Conservation (phyloP, 192 early-diverging fungal genomes). For the Coemansia guatemalensis region DNA sequence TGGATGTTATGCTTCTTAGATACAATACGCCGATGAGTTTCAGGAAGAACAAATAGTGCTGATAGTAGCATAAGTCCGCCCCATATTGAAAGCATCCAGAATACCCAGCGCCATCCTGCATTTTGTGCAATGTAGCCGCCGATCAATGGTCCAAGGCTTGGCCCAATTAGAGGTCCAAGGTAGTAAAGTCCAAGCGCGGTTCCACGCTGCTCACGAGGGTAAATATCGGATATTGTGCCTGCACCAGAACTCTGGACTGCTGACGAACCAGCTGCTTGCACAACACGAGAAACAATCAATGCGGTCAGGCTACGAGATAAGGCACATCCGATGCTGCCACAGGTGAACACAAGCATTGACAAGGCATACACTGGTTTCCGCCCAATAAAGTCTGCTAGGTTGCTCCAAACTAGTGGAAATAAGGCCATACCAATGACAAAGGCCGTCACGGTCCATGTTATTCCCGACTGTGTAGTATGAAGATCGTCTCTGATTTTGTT, state of each 20-base stretch:
- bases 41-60: constrained; percentile 58
- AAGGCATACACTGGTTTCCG: constrained; percentile 46
- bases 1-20: constrained; percentile 27
- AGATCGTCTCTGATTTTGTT: constrained; percentile 43
- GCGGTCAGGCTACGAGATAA: constrained; percentile 33
- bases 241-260: constrained; percentile 54
- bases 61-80: constrained; percentile 52
- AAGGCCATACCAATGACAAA: constrained; percentile 54
- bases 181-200: constrained; percentile 58
- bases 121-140: constrained; percentile 55
- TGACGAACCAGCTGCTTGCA: constrained; percentile 54
- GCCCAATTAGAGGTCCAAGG: constrained; percentile 53
- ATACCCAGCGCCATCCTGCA: constrained; percentile 59
- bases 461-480: constrained; percentile 27
- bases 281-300: constrained; percentile 49
- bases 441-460: constrained; percentile 51
- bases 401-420: constrained; percentile 56
- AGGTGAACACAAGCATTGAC: constrained; percentile 46
- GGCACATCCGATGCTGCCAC: constrained; percentile 54
- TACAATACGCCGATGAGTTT: constrained; percentile 55
- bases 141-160: constrained; percentile 55
- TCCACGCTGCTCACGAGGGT: constrained; percentile 52
- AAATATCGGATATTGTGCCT: constrained; percentile 57
- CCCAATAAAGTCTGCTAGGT: constrained; percentile 54
- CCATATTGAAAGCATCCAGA: constrained; percentile 59